Percentiles rank a stretch among this genome's conserved stretches.
Conservation (phyloP, 1,284 basidiomycete species). For the Butyriboletus appendiculatus region DNA sequence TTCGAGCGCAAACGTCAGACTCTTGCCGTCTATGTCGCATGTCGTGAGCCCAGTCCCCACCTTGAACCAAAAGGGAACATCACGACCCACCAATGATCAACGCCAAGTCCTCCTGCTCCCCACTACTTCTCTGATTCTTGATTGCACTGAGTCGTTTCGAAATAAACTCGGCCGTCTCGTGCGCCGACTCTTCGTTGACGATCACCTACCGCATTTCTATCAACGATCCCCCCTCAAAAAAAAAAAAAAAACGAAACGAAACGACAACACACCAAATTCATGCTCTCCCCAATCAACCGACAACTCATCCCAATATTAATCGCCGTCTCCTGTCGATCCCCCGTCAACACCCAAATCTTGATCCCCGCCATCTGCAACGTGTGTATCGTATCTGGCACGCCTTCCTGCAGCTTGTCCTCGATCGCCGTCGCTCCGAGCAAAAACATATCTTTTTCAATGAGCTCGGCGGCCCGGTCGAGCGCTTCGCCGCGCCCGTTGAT, state of each 20-base stretch:
- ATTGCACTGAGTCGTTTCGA: conserved; percentile 89
- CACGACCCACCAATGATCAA: conserved; percentile 81
- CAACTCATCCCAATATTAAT: conserved; percentile 99
- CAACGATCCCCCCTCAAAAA: not conserved
- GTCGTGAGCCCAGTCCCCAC: not conserved
- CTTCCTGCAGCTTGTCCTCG: conserved; percentile 98
- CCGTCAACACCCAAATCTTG: conserved; percentile 99
- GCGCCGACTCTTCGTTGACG: conserved; percentile 88
- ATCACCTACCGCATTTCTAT: conserved; percentile 46
- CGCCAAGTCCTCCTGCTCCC: conserved; percentile 94
- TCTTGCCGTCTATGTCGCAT: conserved; percentile 81
- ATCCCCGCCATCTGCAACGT: conserved; percentile 98
- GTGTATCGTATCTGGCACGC: conserved; percentile 97
- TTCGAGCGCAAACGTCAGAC: conserved; percentile 89
- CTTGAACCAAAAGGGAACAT: not conserved
- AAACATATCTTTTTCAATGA: conserved; percentile 94
- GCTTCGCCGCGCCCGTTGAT: conserved; percentile 94
- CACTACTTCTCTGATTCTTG: conserved; percentile 87
- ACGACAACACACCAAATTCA: conserved; percentile 72
- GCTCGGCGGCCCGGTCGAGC: conserved; percentile 91
- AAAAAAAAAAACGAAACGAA: too few species aligned
- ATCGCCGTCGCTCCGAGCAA: conserved; percentile 97
- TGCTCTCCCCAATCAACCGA: conserved; percentile 94
- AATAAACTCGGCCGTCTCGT: conserved; percentile 86
- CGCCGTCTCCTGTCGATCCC: conserved; percentile 98